Base-by-base conservation (phyloP, 2,329 filamentous ascomycete species). In the Monosporascus sp. region DNA sequence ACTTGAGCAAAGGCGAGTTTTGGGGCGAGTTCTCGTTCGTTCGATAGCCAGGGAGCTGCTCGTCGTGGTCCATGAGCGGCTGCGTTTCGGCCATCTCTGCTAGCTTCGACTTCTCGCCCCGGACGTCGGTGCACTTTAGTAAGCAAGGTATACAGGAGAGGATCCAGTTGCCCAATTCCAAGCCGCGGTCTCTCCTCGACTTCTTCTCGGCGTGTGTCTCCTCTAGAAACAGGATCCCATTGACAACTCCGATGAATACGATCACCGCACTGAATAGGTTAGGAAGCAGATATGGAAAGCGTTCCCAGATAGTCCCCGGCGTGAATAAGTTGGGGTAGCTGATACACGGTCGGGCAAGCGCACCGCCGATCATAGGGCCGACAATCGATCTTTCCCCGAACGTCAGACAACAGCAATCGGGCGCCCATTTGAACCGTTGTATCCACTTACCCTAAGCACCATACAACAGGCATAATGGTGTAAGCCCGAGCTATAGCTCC, bases 391-490 rank as follows among this genome's bases (percentile, higher is more conserved):
- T 90, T 90, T 64, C 22, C 53, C 62, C 63, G 68, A 61, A 19
- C 54, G 63, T 69, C 58, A 70, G 66, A 52, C 41, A 52, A 37
- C 61, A 60, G 48, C 55, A 55, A 43, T 45, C 44, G 7, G 37
- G 27, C 51, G 35, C 20, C 31, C 20, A 49, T 38, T 40, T 22
- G 7, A n/a, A 17, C 16, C 8, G 20, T 22, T 7, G 44, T 11
- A 41, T 41, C 20, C 26, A 73, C 78, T 73, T 77, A 90, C 78
- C 94, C 94, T 66, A 99, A 80, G 68, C 92, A 97, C 94, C 94
- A 99, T 26, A 97, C 90, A 68, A 96, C 91, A 7, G 94, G 94
- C 91, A 99, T 97, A 62, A 97, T 92, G 14, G 93, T 91, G 73
- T 96, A 99, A 49, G 93, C 94, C 63, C 90, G 89, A 61, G 92